phyloP scores from a whole-genome alignment of 2,329 filamentous ascomycete species.

The Aspergillus intermedius region DNA sequence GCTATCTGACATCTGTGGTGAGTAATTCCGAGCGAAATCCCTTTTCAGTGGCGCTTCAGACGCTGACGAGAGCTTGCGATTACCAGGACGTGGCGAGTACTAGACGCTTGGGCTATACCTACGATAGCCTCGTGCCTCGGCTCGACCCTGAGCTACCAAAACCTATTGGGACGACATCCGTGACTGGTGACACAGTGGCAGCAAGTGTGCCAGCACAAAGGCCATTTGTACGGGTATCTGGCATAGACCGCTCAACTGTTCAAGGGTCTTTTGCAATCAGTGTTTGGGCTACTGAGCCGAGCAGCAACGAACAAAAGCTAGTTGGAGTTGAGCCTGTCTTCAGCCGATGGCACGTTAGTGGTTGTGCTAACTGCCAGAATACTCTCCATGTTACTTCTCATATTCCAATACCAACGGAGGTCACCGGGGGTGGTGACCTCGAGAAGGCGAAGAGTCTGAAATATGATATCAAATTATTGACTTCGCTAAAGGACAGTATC shows the following conservation, averaged over 20 bases:
- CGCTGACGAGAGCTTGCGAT: not conserved
- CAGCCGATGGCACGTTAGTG: not conserved
- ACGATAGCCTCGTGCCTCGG: not conserved
- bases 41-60: not conserved
- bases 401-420: not conserved
- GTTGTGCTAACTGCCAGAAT: not conserved
- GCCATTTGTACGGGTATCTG: not conserved
- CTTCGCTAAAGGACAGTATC: not conserved
- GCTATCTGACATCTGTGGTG: not conserved
- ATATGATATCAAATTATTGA: not conserved
- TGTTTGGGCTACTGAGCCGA: not conserved
- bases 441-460: not conserved
- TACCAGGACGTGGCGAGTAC: not conserved
- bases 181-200: not conserved
- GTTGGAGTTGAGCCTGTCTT: not conserved
- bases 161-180: not conserved
- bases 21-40: not conserved
- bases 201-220: not conserved
- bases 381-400: not conserved
- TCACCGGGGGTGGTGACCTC: not conserved
- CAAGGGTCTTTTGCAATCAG: not conserved
- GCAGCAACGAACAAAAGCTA: not conserved
- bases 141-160: not conserved
- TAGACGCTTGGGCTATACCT: not conserved
- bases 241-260: not conserved